Percentiles rank a stretch among this genome's conserved stretches.
Conservation (phyloP, 192 early-diverging fungal genomes). For the Entophlyctis luteolus region DNA sequence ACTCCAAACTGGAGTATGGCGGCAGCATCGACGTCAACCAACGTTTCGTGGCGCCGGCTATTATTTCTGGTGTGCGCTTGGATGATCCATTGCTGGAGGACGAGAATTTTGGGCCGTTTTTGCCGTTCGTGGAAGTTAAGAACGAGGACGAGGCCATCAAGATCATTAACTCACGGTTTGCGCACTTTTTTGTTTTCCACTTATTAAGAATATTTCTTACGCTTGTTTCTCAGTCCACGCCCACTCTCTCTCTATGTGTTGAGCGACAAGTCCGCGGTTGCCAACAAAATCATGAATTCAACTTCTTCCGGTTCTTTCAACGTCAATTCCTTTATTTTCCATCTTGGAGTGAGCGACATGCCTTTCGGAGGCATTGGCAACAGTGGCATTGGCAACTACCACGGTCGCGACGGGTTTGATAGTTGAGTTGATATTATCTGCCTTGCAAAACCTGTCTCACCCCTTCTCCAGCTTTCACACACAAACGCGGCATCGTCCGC, state of each 20-base stretch:
- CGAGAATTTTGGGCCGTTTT: constrained; percentile 89
- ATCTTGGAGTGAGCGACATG: constrained; percentile 54
- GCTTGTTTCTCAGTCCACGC: no score
- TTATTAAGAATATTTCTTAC: no score
- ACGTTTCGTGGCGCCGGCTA: constrained; percentile 73
- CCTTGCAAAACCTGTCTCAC: constrained; percentile 39
- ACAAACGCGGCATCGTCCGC: background rate
- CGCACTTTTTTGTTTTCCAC: no score
- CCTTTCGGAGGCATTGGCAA: constrained; percentile 86
- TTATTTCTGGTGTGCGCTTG: constrained; percentile 68
- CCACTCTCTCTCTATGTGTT: constrained; percentile 83
- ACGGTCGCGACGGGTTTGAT: constrained; percentile 66
- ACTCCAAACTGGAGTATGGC: constrained; percentile 48
- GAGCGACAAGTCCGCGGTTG: constrained; percentile 40
- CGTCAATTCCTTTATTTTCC: constrained; percentile 77
- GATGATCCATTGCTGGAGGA: constrained; percentile 64
- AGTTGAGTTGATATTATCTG: background rate
- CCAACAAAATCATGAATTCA: constrained; percentile 57
- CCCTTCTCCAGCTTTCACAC: constrained; percentile 28
- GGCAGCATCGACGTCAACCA: constrained; percentile 55
- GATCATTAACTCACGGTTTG: constrained; percentile 27
- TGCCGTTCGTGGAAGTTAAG: constrained; percentile 67
- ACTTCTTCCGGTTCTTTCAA: constrained; percentile 71
- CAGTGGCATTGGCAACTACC: constrained; percentile 83
- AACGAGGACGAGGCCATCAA: constrained; percentile 34